phyloP scores from a whole-genome alignment of 495 filamentous ascomycete species.

The Lasiosphaeriaceae sp. region DNA sequence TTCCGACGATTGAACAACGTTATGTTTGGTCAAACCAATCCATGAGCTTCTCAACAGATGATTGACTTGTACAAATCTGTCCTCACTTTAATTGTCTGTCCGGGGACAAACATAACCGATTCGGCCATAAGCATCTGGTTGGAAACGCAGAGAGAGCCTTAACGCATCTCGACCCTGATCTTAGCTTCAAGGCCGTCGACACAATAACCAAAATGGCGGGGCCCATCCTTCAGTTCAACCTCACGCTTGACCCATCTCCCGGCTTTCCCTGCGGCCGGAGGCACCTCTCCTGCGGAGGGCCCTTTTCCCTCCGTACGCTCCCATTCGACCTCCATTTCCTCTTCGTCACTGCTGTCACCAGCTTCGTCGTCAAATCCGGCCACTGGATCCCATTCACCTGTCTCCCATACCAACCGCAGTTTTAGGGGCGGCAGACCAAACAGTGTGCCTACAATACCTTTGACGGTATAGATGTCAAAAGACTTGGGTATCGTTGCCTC shows the following conservation, averaged over 20 bases:
- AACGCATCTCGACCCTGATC: conserved; percentile 60
- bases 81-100: neutral
- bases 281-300: neutral
- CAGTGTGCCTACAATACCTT: conserved; percentile 68
- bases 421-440: conserved; percentile 62
- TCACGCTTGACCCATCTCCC: conserved; percentile 67
- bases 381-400: conserved; percentile 78
- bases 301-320: conserved; percentile 10
- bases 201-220: conserved; percentile 75
- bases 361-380: conserved; percentile 58
- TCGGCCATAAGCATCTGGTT: neutral
- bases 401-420: conserved; percentile 72
- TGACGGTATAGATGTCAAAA: conserved; percentile 75
- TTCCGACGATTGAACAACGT: too few species aligned
- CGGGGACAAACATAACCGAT: neutral
- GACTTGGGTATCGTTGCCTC: conserved; percentile 58
- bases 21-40: too few species aligned
- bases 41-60: too few species aligned
- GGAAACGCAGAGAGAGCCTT: neutral
- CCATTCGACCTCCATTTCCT: conserved; percentile 28
- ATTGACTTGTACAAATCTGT: neutral
- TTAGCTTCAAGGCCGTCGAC: conserved; percentile 66
- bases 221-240: conserved; percentile 76
- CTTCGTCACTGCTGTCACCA: conserved; percentile 54
- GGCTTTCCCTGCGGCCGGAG: conserved; percentile 18